A percentile compares a stretch with the other conserved stretches of the same genome.
Conservation (phyloP, 2,329 filamentous ascomycete species). For the Aspergillus pseudonomiae region DNA sequence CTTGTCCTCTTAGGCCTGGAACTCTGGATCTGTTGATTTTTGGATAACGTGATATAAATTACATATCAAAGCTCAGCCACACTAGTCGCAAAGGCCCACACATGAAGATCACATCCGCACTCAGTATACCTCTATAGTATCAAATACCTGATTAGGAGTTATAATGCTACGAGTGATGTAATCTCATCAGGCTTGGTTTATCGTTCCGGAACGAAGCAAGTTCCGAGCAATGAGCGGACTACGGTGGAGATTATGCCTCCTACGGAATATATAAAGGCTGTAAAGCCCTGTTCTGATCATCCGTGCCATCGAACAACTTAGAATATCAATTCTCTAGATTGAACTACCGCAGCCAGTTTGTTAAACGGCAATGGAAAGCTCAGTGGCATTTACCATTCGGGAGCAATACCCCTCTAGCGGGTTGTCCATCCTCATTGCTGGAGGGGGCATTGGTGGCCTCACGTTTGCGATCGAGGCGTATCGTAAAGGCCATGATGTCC, state of each 20-base stretch:
- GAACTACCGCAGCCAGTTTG: neutral
- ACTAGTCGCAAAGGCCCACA: neutral
- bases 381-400: neutral
- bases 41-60: neutral
- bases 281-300: neutral
- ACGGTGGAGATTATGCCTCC: neutral
- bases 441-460: conserved; percentile 8
- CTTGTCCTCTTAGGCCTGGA: too few relatives aligned
- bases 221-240: neutral
- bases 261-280: neutral
- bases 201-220: neutral
- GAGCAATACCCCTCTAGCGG: neutral
- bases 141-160: neutral
- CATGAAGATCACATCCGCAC: neutral
- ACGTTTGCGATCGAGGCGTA: conserved; percentile 11
- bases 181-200: neutral
- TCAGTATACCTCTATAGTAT: neutral
- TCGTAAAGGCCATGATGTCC: conserved; percentile 10
- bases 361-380: neutral
- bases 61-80: neutral
- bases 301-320: neutral
- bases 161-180: neutral
- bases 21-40: neutral
- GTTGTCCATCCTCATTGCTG: conserved; percentile 7
- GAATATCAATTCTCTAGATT: neutral